Base-by-base conservation (phyloP, 2,329 filamentous ascomycete species). In the Teratosphaeria viscida region DNA sequence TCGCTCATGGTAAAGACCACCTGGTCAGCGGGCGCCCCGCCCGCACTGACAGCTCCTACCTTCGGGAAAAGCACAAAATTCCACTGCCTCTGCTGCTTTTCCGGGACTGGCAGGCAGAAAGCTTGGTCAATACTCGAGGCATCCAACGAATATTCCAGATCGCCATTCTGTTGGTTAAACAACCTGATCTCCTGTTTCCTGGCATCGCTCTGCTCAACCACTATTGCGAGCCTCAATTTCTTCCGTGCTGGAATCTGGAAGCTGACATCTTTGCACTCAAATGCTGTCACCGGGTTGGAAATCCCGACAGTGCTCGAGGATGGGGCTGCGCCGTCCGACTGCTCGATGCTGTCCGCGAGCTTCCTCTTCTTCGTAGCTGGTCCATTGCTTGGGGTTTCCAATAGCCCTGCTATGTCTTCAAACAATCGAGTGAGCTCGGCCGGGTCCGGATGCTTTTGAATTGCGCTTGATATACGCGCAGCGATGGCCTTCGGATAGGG, bases 171-270 rank as follows among this genome's bases (percentile, higher is more conserved):
- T 27, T 64, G 64, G 59, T 71, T 67, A 23, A n/a, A 59, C 32
- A 71, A 57, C 11, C 68, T 57, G 23, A 72, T 61, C 58, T 70
- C 67, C 37, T 63, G 60, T 52, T 56, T 64, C 56, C 11, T 60
- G 58, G 26, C 35, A 29, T 73, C 67, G 5, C 61, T 39, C 27
- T 63, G 62, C 72, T 39, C 61, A 12, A 26, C 54, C 35, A 82
- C 75, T n/a, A 86, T 70, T 67, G 85, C 80, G 32, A 87, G 74
- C 55, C 77, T 81, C 61, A 85, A 75, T 74, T 86, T 86, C 75
- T 86, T 87, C 57, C 84, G 76, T 65, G 83, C 81, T 2, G 84
- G 84, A 0, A 85, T 76, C 16, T 82, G 77, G 71, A 86, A 85
- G 59, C 82, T 84, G 58, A 84, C 74, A 64, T 85, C 83, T 59